A percentile compares a stretch with the other conserved stretches of the same genome.
phyloP scores from a whole-genome alignment of 192 early-diverging fungal genomes.

The Spizellomyces punctatus region DNA sequence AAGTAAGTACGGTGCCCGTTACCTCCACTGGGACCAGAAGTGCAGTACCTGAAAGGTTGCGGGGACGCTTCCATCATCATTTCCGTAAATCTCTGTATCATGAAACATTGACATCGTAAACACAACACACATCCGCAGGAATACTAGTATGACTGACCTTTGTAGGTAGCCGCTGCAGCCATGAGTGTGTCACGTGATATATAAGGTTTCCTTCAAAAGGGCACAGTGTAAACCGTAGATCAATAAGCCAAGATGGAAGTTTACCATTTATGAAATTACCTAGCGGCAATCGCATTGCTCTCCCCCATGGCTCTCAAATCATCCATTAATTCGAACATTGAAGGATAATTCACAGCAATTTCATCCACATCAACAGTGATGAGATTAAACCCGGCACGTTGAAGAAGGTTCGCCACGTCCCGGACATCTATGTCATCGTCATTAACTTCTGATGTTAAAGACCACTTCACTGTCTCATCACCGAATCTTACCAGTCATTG shows the following conservation, averaged over 20 bases:
- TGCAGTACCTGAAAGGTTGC: conserved; percentile 80
- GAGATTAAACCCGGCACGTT: conserved; percentile 82
- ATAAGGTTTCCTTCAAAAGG: conserved; percentile 26
- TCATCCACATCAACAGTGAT: conserved; percentile 95
- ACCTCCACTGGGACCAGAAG: neutral
- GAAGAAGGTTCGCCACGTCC: conserved; percentile 79
- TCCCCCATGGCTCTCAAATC: conserved; percentile 95
- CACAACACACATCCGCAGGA: too few relatives aligned
- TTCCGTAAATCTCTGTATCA: conserved; percentile 77
- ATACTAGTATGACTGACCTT: conserved; percentile 53
- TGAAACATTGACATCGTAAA: too few relatives aligned
- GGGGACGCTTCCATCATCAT: conserved; percentile 84
- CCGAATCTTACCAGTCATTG: conserved; percentile 69
- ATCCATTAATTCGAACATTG: conserved; percentile 85
- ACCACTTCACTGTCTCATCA: too few relatives aligned
- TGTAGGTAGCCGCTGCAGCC: conserved; percentile 85
- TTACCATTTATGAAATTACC: conserved; percentile 57
- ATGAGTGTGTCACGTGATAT: conserved; percentile 78
- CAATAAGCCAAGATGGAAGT: too few relatives aligned
- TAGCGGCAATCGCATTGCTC: conserved; percentile 78
- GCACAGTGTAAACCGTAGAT: neutral
- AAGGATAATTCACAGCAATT: conserved; percentile 87
- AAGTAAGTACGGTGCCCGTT: neutral
- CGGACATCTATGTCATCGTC: conserved; percentile 48
- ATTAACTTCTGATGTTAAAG: neutral